Conservation (phyloP, 495 filamentous ascomycete genomes). For the Tuber borchii region DNA sequence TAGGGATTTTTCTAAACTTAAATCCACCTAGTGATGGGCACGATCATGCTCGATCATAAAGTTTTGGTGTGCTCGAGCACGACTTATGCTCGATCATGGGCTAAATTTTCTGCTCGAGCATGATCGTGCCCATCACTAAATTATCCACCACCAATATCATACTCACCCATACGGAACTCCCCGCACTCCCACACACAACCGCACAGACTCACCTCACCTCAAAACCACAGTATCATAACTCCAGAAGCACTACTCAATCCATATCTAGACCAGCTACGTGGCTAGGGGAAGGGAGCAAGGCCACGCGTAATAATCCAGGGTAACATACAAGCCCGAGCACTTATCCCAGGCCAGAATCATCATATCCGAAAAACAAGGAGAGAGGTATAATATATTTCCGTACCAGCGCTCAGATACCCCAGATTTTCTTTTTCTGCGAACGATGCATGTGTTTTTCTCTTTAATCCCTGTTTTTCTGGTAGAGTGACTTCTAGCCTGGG, state of each 20-base stretch:
- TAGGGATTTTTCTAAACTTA: not conserved
- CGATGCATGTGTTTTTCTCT: no score
- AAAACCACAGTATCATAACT: not conserved
- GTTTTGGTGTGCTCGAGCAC: no score
- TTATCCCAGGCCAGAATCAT: not conserved
- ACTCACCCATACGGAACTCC: not conserved
- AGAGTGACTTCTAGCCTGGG: not conserved
- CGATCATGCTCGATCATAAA: no score
- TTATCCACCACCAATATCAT: not conserved
- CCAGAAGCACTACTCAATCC: not conserved
- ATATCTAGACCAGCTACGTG: not conserved
- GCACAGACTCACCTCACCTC: not conserved
- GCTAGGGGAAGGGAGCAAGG: not conserved
- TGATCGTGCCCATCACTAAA: no score
- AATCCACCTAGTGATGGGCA: no score
- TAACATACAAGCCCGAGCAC: not conserved
- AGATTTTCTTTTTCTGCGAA: no score
- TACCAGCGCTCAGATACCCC: no score
- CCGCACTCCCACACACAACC: not conserved
- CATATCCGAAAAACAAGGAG: not conserved
- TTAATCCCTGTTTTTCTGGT: no score
- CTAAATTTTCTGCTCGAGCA: no score
- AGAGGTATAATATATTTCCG: no score
- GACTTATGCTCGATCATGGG: no score
- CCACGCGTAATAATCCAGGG: not conserved